Conservation (phyloP, 805 yeast species). For the Brettanomyces bruxellensis region DNA sequence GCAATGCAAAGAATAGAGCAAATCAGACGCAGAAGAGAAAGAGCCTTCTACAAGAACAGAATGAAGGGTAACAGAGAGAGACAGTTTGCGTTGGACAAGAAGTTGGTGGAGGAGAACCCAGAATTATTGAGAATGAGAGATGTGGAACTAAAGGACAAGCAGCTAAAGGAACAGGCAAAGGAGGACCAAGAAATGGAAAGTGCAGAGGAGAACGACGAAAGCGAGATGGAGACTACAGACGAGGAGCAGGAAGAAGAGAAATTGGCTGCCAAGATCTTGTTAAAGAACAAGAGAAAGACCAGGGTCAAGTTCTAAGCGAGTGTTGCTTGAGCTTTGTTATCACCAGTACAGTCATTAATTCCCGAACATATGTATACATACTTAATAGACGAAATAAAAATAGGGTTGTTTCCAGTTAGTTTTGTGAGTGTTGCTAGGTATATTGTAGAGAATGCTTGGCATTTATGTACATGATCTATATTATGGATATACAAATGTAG, state of each 20-base stretch:
- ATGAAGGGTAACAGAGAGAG: constrained; percentile 95
- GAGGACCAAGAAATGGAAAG: constrained; percentile 28
- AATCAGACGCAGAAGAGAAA: constrained; percentile 91
- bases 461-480: too few species aligned
- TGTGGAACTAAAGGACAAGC: constrained; percentile 73
- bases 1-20: constrained; percentile 96
- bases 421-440: too few species aligned
- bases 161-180: constrained; percentile 51
- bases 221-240: constrained; percentile 33
- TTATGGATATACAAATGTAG: too few species aligned
- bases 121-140: constrained; percentile 88
- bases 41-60: constrained; percentile 98
- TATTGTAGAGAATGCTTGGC: too few species aligned
- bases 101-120: constrained; percentile 82
- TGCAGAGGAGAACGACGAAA: constrained; percentile 33
- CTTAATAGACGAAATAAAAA: too few species aligned
- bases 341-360: too few species aligned
- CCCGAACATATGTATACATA: too few species aligned
- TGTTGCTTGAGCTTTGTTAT: too few species aligned
- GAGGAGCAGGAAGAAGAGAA: constrained; percentile 42
- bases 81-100: constrained; percentile 76
- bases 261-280: constrained; percentile 43
- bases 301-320: constrained; percentile 33
- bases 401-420: too few species aligned
- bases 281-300: constrained; percentile 50